These are phyloP conservation scores for Pterocarpus santalinus DNA, from an alignment of 306 rosid species.

Conservation along the genomic window DNA sequence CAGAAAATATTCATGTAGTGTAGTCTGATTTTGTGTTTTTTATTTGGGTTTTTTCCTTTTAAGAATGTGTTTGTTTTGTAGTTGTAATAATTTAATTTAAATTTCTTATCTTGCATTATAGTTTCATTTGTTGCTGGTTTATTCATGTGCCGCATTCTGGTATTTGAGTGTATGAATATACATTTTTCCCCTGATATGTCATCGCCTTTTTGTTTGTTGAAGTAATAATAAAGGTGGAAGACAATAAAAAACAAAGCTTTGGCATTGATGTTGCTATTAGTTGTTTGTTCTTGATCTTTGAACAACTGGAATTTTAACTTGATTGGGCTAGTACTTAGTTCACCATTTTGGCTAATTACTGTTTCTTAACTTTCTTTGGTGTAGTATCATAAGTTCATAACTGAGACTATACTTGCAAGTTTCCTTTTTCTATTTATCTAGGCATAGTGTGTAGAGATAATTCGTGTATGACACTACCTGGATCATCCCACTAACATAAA, in stretches of 20 bases:
- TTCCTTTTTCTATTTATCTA: constrained; percentile 23
- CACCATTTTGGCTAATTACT: constrained; percentile 12
- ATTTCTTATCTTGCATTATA: constrained; percentile 36
- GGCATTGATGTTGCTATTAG: background rate
- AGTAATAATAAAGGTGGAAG: background rate
- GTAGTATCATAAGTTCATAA: background rate
- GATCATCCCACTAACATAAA: constrained; percentile 17
- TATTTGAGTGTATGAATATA: background rate
- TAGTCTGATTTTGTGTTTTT: constrained; percentile 25
- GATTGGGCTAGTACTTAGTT: constrained; percentile 13
- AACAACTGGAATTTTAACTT: constrained; percentile 13
- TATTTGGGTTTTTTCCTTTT: background rate
- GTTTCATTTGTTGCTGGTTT: constrained; percentile 26
- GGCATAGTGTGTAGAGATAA: constrained; percentile 16
- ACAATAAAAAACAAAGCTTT: background rate
- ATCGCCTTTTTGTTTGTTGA: constrained; percentile 3
- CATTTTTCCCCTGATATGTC: constrained; percentile 13
- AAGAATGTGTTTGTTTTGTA: constrained; percentile 5
- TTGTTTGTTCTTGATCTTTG: constrained; percentile 30
- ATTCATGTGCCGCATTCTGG: constrained; percentile 52
- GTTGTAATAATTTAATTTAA: constrained; percentile 7
- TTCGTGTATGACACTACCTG: background rate
- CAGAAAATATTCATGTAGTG: background rate
- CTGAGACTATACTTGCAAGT: constrained; percentile 17
- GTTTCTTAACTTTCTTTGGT: constrained; percentile 32